Conservation (phyloP, 2,329 filamentous ascomycete genomes). For the Fusarium sp. region DNA sequence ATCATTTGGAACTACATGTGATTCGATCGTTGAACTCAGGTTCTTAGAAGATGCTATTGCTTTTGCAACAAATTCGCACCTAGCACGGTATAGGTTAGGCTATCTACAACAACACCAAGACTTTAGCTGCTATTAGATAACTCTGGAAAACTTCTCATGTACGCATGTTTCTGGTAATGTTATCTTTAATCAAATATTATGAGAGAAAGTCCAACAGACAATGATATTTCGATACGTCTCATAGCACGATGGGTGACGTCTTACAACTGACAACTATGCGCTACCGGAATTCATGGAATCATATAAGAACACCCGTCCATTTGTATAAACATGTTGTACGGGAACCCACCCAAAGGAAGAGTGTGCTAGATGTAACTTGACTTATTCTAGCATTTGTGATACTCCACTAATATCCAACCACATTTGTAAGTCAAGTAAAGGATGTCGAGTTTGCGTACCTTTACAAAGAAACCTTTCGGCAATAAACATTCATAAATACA, state of each 20-base stretch:
- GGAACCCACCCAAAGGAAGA: neutral
- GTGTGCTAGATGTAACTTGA: neutral
- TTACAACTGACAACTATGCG: too few species aligned
- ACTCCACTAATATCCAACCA: neutral
- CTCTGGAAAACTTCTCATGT: neutral
- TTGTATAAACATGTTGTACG: too few species aligned
- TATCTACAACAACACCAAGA: neutral
- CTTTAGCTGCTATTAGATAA: neutral
- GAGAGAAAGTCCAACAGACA: rapidly evolving
- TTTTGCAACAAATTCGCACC: neutral
- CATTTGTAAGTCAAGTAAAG: neutral
- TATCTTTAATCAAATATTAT: rapidly evolving
- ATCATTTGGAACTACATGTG: neutral
- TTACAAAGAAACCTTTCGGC: neutral
- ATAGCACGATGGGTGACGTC: neutral
- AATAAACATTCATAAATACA: neutral
- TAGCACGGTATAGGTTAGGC: neutral
- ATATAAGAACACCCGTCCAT: too few species aligned
- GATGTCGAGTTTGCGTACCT: neutral
- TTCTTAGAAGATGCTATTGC: neutral
- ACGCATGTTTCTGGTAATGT: neutral
- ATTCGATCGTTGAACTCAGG: neutral
- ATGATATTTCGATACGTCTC: neutral
- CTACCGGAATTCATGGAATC: neutral
- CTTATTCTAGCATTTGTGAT: neutral